These are phyloP conservation scores for Trichoderma virens DNA, from an alignment of 495 filamentous ascomycete genomes.

Conservation along the genomic window DNA sequence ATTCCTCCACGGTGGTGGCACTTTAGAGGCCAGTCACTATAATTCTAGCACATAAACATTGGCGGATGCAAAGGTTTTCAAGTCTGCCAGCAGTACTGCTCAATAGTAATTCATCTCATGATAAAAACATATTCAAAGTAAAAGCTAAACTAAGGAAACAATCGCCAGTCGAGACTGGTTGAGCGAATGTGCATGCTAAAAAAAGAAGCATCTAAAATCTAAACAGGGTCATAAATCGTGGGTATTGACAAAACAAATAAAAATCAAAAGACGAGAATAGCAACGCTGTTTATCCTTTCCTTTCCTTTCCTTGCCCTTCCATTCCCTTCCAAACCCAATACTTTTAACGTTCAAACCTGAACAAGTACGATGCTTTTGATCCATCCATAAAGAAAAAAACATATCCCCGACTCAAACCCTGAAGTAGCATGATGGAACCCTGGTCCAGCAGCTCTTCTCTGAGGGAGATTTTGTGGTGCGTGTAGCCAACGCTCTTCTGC, in stretches of 20 bases:
- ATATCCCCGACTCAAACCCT: not conserved
- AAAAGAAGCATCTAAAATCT: not conserved
- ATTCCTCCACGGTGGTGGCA: too few species aligned
- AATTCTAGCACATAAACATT: too few species aligned
- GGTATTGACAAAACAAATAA: not conserved
- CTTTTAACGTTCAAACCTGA: not conserved
- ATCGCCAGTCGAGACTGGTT: not conserved
- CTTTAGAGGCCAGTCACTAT: too few species aligned
- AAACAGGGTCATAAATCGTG: not conserved
- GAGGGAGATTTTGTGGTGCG: not conserved
- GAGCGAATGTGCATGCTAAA: not conserved
- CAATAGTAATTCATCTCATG: not conserved
- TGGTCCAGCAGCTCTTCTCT: not conserved
- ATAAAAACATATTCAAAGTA: not conserved
- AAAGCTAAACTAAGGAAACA: not conserved
- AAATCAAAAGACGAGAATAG: not conserved
- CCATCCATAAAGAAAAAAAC: not conserved
- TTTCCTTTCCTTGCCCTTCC: not conserved
- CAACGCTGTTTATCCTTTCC: constrained; percentile 3
- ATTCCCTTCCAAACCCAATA: not conserved
- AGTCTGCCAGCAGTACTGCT: too few species aligned
- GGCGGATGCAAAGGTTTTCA: too few species aligned
- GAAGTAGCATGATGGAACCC: not conserved
- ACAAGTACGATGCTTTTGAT: not conserved
- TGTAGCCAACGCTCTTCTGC: not conserved